A percentile compares a stretch with the other conserved stretches of the same genome.
These are phyloP conservation scores for Lipomyces spencermartinsiae DNA, from an alignment of 805 yeast species.

Conservation along the genomic window DNA sequence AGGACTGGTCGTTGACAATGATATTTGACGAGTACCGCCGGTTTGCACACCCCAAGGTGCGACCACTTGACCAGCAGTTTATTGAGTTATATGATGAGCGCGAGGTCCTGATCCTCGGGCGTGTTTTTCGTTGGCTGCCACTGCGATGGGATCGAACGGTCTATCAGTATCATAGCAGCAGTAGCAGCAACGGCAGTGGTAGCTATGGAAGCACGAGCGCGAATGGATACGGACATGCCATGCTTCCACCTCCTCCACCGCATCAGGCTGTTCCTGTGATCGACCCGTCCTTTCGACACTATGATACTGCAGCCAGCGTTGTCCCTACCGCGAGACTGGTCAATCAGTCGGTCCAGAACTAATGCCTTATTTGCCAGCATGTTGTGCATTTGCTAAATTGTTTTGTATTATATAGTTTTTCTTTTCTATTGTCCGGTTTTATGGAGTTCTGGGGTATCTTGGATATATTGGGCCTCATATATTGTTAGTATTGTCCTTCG, in stretches of 20 bases:
- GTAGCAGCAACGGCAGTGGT: not conserved
- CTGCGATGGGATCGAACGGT: not conserved
- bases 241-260: not conserved
- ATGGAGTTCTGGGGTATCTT: not conserved
- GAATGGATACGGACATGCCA: not conserved
- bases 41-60: constrained; percentile 92
- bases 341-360: not conserved
- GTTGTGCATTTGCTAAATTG: not conserved
- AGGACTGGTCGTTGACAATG: constrained; percentile 91
- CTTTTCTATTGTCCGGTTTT: not conserved
- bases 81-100: constrained; percentile 78
- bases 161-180: not conserved
- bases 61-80: constrained; percentile 95
- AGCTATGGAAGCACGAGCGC: not conserved
- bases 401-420: not conserved
- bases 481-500: not conserved
- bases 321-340: not conserved
- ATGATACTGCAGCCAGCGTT: not conserved
- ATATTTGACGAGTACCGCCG: constrained; percentile 94
- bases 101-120: constrained; percentile 30
- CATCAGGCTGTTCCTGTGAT: not conserved
- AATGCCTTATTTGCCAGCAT: not conserved
- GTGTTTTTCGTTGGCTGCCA: constrained; percentile 35
- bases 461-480: not conserved
- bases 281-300: not conserved